Conservation (phyloP, 371 early-diverging fungal genomes). For the Actinomortierella wolfii region DNA sequence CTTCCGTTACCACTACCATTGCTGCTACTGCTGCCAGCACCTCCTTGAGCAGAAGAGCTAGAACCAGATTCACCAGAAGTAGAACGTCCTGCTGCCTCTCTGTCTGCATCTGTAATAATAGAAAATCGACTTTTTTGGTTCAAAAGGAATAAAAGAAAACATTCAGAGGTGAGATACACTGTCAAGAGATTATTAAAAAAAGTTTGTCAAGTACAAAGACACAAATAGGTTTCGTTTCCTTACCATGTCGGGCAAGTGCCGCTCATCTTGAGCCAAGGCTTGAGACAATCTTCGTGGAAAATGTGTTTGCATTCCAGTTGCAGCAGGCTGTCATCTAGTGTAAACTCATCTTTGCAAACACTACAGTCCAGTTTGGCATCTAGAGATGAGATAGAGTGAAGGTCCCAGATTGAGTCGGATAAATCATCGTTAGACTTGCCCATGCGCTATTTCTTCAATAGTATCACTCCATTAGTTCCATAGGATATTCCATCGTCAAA, state of each 20-base stretch:
- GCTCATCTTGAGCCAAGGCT: conserved; percentile 86
- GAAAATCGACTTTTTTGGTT: too few relatives aligned
- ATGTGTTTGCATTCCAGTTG: conserved; percentile 82
- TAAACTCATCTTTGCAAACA: conserved; percentile 85
- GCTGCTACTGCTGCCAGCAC: too few relatives aligned
- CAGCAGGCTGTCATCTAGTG: conserved; percentile 55
- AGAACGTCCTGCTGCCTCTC: too few relatives aligned
- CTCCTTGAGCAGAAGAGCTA: too few relatives aligned
- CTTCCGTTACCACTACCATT: too few relatives aligned
- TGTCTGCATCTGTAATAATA: too few relatives aligned
- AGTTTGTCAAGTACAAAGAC: too few relatives aligned
- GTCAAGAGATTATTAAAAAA: too few relatives aligned
- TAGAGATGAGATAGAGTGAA: conserved; percentile 8
- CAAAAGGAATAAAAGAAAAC: too few relatives aligned
- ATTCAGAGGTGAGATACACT: too few relatives aligned
- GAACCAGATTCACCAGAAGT: too few relatives aligned
- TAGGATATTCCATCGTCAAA: neutral
- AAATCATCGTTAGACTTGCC: neutral
- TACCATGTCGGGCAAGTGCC: conserved; percentile 93
- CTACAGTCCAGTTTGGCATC: conserved; percentile 65
- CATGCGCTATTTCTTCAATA: neutral
- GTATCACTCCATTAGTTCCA: neutral
- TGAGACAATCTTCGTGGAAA: conserved; percentile 88
- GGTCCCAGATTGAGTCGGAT: neutral
- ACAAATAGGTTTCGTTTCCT: conserved; percentile 5